Conservation (phyloP, 495 filamentous ascomycete species). For the Bacidia gigantensis region DNA sequence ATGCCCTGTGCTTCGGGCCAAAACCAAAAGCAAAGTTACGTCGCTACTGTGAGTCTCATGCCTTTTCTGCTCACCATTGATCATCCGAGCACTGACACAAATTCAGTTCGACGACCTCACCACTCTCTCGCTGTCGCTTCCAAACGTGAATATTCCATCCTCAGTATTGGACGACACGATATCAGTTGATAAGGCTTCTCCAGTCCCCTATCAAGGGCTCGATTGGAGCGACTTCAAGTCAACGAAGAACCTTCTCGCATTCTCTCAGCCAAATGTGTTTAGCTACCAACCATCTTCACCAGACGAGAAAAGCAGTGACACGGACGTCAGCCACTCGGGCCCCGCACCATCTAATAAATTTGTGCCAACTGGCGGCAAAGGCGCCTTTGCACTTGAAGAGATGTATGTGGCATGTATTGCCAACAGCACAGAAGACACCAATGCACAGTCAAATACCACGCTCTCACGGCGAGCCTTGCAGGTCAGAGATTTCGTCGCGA, state of each 20-base stretch:
- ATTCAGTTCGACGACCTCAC: background rate
- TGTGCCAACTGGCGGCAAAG: background rate
- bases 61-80: background rate
- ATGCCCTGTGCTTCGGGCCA: background rate
- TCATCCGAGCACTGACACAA: background rate
- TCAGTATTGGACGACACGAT: too few species aligned
- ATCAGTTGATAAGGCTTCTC: background rate
- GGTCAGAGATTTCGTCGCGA: too few species aligned
- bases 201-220: slow-evolving; percentile 9
- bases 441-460: too few species aligned
- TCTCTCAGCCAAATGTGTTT: background rate
- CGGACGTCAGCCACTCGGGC: background rate
- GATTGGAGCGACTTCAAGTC: slow-evolving; percentile 9
- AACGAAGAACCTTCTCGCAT: slow-evolving; percentile 1
- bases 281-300: background rate
- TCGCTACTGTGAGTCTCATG: background rate
- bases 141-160: too few species aligned
- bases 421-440: too few species aligned
- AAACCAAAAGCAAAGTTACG: background rate
- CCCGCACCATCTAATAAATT: background rate
- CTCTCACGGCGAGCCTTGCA: too few species aligned
- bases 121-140: background rate
- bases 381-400: background rate
- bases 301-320: slow-evolving; percentile 3
- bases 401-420: background rate